Conservation (phyloP, 108 stramenopile genomes). For the Nannochloropsis gaditana region DNA sequence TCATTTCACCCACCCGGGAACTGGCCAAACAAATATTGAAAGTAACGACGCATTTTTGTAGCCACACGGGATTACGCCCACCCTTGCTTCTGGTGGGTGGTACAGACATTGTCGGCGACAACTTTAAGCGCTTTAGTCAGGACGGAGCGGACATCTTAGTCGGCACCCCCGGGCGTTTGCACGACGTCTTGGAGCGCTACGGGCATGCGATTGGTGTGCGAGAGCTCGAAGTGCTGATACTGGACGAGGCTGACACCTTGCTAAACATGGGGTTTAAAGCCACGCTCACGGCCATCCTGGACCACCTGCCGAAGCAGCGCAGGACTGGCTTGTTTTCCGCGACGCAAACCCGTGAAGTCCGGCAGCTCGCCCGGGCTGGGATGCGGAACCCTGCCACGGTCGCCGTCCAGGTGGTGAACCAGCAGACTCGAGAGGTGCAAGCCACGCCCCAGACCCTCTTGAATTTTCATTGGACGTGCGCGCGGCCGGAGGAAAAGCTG, state of each 20-base stretch:
- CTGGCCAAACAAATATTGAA: slow-evolving; percentile 56
- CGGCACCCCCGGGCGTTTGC: slow-evolving; percentile 89
- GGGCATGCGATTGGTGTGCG: slow-evolving; percentile 32
- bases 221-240: slow-evolving; percentile 76
- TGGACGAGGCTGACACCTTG: slow-evolving; percentile 95
- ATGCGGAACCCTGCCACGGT: slow-evolving; percentile 92
- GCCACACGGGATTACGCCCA: not conserved
- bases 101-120: slow-evolving; percentile 63
- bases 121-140: slow-evolving; percentile 63
- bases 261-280: slow-evolving; percentile 86
- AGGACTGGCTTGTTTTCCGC: slow-evolving; percentile 94
- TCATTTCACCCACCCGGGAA: slow-evolving; percentile 61
- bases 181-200: slow-evolving; percentile 79
- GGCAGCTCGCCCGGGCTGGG: slow-evolving; percentile 74
- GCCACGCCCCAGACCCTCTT: slow-evolving; percentile 14
- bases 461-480: slow-evolving; percentile 11
- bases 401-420: slow-evolving; percentile 59
- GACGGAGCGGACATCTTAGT: slow-evolving; percentile 76
- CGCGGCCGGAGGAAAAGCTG: not conserved
- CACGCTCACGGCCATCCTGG: slow-evolving; percentile 71
- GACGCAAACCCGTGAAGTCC: slow-evolving; percentile 64
- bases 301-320: slow-evolving; percentile 81
- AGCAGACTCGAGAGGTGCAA: not conserved
- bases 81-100: slow-evolving; percentile 55
- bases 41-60: slow-evolving; percentile 45